Conservation (phyloP, 768 basidiomycete species). For the Xerocomus brunneocitrinus region DNA sequence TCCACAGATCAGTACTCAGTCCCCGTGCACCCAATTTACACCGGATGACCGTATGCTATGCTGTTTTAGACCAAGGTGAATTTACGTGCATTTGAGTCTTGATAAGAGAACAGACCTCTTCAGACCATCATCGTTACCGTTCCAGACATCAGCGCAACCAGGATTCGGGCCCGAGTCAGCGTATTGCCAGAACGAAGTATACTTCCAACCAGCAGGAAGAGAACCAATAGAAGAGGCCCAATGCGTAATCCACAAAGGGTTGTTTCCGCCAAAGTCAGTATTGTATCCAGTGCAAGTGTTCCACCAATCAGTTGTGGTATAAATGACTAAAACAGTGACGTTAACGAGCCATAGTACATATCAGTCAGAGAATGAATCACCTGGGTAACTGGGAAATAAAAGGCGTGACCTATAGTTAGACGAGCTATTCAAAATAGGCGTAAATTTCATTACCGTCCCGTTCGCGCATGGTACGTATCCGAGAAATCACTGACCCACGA, state of each 20-base stretch:
- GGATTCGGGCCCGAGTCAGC: slow-evolving; percentile 51
- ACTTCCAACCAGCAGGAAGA: slow-evolving; percentile 57
- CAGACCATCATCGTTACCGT: slow-evolving; percentile 45
- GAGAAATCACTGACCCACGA: slow-evolving; percentile 61
- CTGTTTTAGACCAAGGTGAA: slow-evolving; percentile 4
- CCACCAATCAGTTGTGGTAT: slow-evolving; percentile 69
- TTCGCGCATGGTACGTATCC: slow-evolving; percentile 47
- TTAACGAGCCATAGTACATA: not conserved
- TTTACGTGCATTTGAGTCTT: not conserved
- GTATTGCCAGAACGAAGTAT: slow-evolving; percentile 58
- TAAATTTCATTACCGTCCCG: slow-evolving; percentile 37
- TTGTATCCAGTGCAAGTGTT: slow-evolving; percentile 59
- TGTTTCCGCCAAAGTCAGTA: slow-evolving; percentile 42
- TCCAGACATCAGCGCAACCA: slow-evolving; percentile 56
- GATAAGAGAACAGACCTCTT: slow-evolving; percentile 27
- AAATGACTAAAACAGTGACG: slow-evolving; percentile 40
- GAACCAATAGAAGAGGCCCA: slow-evolving; percentile 47
- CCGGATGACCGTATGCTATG: slow-evolving; percentile 17
- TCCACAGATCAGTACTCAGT: no score
- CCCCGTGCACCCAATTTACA: not conserved
- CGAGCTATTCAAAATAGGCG: not conserved
- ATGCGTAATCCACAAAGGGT: slow-evolving; percentile 59
- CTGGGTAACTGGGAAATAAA: slow-evolving; percentile 35
- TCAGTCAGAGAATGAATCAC: slow-evolving; percentile 22
- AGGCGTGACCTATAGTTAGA: not conserved